Percentiles rank a stretch among this genome's conserved stretches.
These are phyloP conservation scores for Acacia acuminata DNA, from an alignment of 306 rosid species.

Conservation along the genomic window DNA sequence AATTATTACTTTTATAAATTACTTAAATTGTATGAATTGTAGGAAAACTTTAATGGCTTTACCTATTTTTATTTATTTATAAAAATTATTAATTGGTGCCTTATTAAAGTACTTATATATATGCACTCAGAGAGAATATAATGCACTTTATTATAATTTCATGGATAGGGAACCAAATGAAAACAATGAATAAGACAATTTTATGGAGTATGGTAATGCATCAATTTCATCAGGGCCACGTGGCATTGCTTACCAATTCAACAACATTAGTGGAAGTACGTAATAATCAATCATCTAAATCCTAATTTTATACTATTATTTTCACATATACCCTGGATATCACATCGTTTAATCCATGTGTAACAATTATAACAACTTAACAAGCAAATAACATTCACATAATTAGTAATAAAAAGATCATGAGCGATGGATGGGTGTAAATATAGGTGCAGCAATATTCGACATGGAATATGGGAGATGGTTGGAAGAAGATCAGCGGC, in stretches of 20 bases:
- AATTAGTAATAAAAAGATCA: neutral
- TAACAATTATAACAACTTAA: neutral
- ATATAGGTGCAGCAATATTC: conserved; percentile 80
- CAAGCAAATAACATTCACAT: neutral
- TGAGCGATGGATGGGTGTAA: neutral
- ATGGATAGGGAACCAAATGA: neutral
- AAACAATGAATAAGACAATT: neutral
- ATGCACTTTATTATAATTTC: conserved; percentile 20
- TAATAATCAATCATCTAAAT: neutral
- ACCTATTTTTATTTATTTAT: too few species aligned
- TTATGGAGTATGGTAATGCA: conserved; percentile 20
- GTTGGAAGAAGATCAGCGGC: conserved; percentile 85
- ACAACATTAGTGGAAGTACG: conserved; percentile 12
- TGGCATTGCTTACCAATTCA: conserved; percentile 28
- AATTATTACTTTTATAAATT: too few species aligned
- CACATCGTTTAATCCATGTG: neutral
- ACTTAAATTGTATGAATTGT: too few species aligned
- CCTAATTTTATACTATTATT: neutral
- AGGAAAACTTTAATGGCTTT: too few species aligned
- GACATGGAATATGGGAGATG: conserved; percentile 91
- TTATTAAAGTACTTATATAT: too few species aligned
- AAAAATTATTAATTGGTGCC: too few species aligned
- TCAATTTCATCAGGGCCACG: conserved; percentile 31
- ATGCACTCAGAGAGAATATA: neutral
- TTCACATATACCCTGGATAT: neutral